These are phyloP conservation scores for Cryptococcus floricola DNA, from an alignment of 1,284 basidiomycete species.

Conservation along the genomic window DNA sequence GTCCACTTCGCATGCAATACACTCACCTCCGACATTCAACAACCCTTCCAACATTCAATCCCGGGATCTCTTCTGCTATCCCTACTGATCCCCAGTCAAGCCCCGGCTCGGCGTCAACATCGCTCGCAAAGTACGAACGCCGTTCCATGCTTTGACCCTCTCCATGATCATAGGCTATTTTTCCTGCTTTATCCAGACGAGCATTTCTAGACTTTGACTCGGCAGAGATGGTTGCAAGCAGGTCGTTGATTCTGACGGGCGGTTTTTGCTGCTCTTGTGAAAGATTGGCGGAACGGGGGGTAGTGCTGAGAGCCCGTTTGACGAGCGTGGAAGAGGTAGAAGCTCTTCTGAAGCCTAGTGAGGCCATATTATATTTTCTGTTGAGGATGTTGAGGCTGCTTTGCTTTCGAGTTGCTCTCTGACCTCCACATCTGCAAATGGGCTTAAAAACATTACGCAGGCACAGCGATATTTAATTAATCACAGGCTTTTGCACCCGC, in stretches of 20 bases:
- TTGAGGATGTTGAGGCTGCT: too few relatives aligned
- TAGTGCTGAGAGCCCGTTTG: neutral
- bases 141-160: slow-evolving; percentile 19
- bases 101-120: slow-evolving; percentile 13
- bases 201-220: neutral
- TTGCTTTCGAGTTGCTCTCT: neutral
- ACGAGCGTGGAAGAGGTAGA: neutral
- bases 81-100: slow-evolving; percentile 13
- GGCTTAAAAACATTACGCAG: neutral
- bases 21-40: slow-evolving; percentile 40
- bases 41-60: slow-evolving; percentile 33
- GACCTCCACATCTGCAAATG: neutral
- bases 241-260: neutral
- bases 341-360: neutral
- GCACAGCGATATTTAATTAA: neutral
- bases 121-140: slow-evolving; percentile 19
- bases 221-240: too few relatives aligned
- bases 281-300: neutral
- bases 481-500: neutral
- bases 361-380: too few relatives aligned
- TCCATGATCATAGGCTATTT: slow-evolving; percentile 1
- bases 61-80: slow-evolving; percentile 15
- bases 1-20: neutral
- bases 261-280: neutral
- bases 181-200: slow-evolving; percentile 16